These are phyloP conservation scores for Blepharisma undulans DNA, from an alignment of 169 alveolate species.

Conservation along the genomic window DNA sequence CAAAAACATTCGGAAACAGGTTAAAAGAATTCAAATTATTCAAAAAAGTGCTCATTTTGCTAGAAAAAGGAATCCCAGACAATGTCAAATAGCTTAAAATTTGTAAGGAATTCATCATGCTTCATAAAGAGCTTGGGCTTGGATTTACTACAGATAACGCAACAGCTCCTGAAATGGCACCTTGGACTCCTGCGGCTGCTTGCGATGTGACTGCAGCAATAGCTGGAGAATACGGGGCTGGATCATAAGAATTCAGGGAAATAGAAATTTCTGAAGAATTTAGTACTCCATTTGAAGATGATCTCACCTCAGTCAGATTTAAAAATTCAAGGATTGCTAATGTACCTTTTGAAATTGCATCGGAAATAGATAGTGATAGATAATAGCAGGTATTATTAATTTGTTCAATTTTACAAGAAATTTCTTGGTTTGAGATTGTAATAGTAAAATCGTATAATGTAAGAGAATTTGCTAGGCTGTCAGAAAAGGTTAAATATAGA, in stretches of 20 bases:
- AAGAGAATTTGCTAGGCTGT: neutral
- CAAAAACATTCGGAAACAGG: neutral
- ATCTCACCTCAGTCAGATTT: neutral
- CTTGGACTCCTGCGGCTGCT: neutral
- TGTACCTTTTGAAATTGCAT: neutral
- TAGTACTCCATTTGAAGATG: neutral
- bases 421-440: neutral
- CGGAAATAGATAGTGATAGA: neutral
- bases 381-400: neutral
- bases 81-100: neutral
- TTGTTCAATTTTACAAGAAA: neutral
- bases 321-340: neutral
- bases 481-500: neutral
- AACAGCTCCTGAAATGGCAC: neutral
- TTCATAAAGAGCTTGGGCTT: neutral
- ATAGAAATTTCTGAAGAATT: neutral
- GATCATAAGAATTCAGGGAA: neutral
- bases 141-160: neutral
- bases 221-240: neutral
- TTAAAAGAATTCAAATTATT: neutral
- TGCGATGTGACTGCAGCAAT: neutral
- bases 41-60: neutral
- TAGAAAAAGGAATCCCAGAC: neutral
- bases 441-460: neutral
- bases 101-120: conserved; percentile 12